A percentile compares a stretch with the other conserved stretches of the same genome.
phyloP scores from a whole-genome alignment of 2,329 filamentous ascomycete species.

The Phialemonium atrogriseum region DNA sequence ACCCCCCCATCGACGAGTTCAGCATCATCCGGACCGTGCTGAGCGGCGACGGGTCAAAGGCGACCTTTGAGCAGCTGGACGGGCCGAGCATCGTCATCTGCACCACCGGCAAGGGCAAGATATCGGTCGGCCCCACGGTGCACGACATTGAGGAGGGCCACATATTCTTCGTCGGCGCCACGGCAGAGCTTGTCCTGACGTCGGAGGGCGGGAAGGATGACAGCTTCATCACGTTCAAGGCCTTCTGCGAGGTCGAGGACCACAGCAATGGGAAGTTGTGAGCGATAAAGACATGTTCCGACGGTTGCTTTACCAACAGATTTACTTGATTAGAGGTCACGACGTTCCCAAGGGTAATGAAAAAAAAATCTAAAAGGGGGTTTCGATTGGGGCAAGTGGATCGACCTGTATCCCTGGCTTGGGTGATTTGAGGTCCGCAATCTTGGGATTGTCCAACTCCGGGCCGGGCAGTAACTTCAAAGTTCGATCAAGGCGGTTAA shows the following conservation, averaged over 20 bases:
- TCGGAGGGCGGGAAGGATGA: constrained; percentile 52
- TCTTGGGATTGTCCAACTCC: too few relatives aligned
- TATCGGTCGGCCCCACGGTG: constrained; percentile 75
- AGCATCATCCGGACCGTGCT: constrained; percentile 76
- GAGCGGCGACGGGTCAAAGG: constrained; percentile 64
- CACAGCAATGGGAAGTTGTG: constrained; percentile 28
- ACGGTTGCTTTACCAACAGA: constrained; percentile 1
- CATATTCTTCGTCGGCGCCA: constrained; percentile 81
- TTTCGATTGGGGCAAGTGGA: too few relatives aligned
- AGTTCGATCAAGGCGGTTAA: too few relatives aligned
- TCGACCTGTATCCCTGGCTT: too few relatives aligned
- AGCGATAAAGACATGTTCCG: constrained; percentile 3
- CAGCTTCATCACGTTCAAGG: constrained; percentile 82
- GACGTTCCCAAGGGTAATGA: too few relatives aligned
- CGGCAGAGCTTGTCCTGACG: constrained; percentile 74
- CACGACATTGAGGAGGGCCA: constrained; percentile 66
- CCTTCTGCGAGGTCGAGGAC: constrained; percentile 76
- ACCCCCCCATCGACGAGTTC: constrained; percentile 96
- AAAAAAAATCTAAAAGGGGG: too few relatives aligned
- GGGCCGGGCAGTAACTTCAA: too few relatives aligned
- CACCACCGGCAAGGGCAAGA: constrained; percentile 72
- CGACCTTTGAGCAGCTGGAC: constrained; percentile 76
- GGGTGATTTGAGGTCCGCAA: too few relatives aligned
- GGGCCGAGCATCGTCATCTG: constrained; percentile 92
- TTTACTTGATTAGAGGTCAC: not conserved